Conservation (phyloP, 495 filamentous ascomycete genomes). For the Aspergillus ellipticus region DNA sequence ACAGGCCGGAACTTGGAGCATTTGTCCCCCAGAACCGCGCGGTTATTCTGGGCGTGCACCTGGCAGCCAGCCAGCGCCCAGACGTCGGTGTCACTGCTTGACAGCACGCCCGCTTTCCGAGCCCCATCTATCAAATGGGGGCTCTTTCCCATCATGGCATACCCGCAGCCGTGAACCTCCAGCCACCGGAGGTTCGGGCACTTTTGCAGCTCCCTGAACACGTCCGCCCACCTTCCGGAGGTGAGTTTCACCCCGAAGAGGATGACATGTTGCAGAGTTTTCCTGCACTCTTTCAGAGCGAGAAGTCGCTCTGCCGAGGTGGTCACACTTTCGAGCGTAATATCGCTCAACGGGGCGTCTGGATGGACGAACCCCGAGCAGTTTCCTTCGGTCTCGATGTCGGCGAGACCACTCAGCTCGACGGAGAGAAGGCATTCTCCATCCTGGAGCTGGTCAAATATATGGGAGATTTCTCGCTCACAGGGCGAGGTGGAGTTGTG, state of each 20-base stretch:
- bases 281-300: background rate
- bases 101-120: no score
- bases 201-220: background rate
- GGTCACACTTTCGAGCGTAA: background rate
- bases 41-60: no score
- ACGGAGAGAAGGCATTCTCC: background rate
- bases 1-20: no score
- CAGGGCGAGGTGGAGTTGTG: background rate
- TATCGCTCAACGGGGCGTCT: background rate
- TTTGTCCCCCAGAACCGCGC: no score
- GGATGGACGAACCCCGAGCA: background rate
- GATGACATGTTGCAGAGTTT: background rate
- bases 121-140: background rate
- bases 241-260: background rate
- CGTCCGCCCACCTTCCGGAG: background rate
- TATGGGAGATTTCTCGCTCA: background rate
- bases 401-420: background rate
- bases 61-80: no score
- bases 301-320: background rate
- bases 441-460: background rate
- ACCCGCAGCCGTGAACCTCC: background rate
- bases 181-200: background rate
- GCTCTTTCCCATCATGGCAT: background rate
- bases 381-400: background rate
- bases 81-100: no score